These are phyloP conservation scores for Debaryomyces prosopidis DNA, from an alignment of 805 yeast species.

Conservation along the genomic window DNA sequence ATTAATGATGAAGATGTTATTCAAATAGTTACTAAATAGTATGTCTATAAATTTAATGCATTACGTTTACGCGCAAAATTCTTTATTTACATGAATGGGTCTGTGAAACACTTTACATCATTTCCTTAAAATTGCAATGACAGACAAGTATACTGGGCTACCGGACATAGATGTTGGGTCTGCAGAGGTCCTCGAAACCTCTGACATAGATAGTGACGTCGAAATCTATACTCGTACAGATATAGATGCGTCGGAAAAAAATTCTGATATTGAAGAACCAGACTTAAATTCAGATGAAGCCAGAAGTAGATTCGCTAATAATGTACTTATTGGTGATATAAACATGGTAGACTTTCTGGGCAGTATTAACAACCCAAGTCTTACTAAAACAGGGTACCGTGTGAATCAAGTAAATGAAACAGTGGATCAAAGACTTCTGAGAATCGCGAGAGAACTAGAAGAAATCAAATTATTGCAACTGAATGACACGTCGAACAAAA, in stretches of 20 bases:
- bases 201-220: conserved; percentile 41
- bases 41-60: neutral
- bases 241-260: conserved; percentile 4
- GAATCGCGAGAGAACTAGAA: conserved; percentile 41
- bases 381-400: conserved; percentile 25
- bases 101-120: neutral
- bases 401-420: conserved; percentile 32
- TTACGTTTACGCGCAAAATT: conserved; percentile 1
- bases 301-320: conserved; percentile 22
- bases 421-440: conserved; percentile 33
- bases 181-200: conserved; percentile 46
- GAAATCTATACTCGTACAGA: conserved; percentile 8
- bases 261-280: conserved; percentile 15
- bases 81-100: too few species aligned
- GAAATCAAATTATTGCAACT: conserved; percentile 26
- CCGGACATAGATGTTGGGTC: conserved; percentile 23
- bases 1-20: conserved; percentile 95
- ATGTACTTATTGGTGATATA: conserved; percentile 18
- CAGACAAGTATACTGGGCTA: conserved; percentile 11
- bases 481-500: neutral
- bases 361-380: conserved; percentile 15
- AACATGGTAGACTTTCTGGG: conserved; percentile 42
- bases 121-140: conserved; percentile 1
- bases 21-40: conserved; percentile 78
- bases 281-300: conserved; percentile 15